Evolutionary conservation across 2,329 filamentous ascomycete species (phyloP).

Genomic region (Achaetomium macrosporum): DNA sequence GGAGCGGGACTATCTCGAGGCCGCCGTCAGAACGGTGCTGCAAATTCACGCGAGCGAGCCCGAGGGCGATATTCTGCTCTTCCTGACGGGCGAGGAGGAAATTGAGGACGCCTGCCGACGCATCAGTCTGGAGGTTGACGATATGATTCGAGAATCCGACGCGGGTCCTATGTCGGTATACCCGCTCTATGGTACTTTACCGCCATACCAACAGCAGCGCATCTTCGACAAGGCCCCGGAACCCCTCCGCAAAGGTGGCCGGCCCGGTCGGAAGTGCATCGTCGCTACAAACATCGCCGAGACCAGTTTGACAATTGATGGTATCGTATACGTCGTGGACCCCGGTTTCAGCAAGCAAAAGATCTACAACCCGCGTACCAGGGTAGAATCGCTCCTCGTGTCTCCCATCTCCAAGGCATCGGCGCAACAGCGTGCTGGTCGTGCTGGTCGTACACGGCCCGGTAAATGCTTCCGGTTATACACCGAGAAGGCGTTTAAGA

Average conservation of each 20-base stretch:
- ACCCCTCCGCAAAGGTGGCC: constrained; percentile 66
- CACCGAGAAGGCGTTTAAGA: constrained; percentile 93
- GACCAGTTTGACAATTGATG: constrained; percentile 94
- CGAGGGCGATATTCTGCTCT: constrained; percentile 88
- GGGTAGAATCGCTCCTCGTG: constrained; percentile 94
- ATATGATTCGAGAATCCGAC: constrained; percentile 85
- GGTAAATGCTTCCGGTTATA: constrained; percentile 98
- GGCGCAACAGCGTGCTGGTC: constrained; percentile 93
- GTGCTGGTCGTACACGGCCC: constrained; percentile 95
- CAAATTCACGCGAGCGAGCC: constrained; percentile 93
- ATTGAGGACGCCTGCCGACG: constrained; percentile 96
- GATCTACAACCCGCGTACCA: constrained; percentile 94
- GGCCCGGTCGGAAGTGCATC: constrained; percentile 88
- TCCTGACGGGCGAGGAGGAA: constrained; percentile 96
- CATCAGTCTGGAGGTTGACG: constrained; percentile 83
- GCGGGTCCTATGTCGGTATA: constrained; percentile 86
- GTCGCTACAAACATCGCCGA: constrained; percentile 97
- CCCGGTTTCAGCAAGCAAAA: constrained; percentile 99
- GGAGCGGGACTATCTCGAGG: constrained; percentile 94
- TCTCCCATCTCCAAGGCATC: constrained; percentile 98
- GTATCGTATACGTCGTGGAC: constrained; percentile 98
- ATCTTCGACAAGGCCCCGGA: constrained; percentile 89
- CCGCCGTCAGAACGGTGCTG: constrained; percentile 85
- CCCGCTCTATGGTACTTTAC: constrained; percentile 87
- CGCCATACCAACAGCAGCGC: constrained; percentile 85